A percentile compares a stretch with the other conserved stretches of the same genome.
Conservation (phyloP, 2,329 filamentous ascomycete species). For the Cercospora janseana region DNA sequence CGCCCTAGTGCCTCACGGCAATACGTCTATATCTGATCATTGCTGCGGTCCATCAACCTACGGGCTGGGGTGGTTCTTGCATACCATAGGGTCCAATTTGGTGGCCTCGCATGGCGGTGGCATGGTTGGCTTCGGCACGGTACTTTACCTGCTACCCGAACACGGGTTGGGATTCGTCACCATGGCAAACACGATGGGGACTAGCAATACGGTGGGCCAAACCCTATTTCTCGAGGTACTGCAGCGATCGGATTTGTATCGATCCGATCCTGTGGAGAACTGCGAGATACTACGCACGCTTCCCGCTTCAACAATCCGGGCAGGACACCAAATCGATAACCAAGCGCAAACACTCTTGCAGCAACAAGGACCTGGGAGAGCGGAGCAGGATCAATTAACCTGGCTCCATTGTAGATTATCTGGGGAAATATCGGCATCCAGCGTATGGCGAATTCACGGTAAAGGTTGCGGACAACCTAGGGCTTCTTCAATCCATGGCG, state of each 20-base stretch:
- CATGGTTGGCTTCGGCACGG: slow-evolving; percentile 7
- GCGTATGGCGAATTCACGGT: slow-evolving; percentile 14
- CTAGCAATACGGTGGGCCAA: not conserved
- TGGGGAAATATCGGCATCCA: slow-evolving; percentile 14
- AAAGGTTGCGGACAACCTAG: not conserved
- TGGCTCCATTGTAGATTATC: slow-evolving; percentile 5
- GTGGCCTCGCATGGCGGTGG: slow-evolving; percentile 7
- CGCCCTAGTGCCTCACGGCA: not conserved
- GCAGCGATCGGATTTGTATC: not conserved
- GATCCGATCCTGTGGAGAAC: not conserved
- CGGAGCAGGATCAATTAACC: not conserved
- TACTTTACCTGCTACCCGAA: slow-evolving; percentile 4
- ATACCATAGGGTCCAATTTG: not conserved
- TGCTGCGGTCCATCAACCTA: slow-evolving; percentile 4
- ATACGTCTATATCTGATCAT: not conserved
- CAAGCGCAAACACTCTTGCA: not conserved
- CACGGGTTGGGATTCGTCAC: slow-evolving; percentile 8
- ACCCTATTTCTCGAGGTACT: not conserved
- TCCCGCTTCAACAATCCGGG: not conserved
- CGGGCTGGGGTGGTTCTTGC: slow-evolving; percentile 6
- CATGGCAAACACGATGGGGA: slow-evolving; percentile 3
- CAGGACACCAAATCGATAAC: not conserved
- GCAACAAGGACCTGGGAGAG: not conserved
- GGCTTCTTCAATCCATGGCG: not conserved
- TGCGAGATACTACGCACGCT: not conserved